Base-by-base conservation (phyloP, 176 grass and related monocot genomes). In the Zea luxurians region DNA sequence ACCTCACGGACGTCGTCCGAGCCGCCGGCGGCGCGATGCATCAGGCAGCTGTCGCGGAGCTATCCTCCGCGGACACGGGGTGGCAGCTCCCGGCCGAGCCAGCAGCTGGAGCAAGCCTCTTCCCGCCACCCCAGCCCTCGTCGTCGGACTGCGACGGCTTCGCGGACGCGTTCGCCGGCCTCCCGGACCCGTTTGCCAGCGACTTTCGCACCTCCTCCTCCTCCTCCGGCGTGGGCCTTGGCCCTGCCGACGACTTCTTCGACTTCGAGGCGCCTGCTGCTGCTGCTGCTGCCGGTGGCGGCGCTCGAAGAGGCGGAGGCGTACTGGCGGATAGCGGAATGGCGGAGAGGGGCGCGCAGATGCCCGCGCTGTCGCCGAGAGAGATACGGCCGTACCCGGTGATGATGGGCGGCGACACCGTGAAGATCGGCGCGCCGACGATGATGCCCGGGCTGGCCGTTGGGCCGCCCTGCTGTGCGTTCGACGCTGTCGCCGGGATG, bases 1-100 rank as follows among this genome's bases (percentile, higher is more conserved):
- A 98, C 87, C 91, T 98, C 72, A 83, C 89, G 37, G 96, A 98
- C 78, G 80, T 94, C 74, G 61, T 98, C 76, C 69, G 87, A 2
- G 85, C 85, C n/a, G n/a, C n/a, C 4, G 88, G 92, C 6, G 89
- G 96, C 2, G 68, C 63, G 35, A 83, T 74, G 45, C 70, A 72
- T 11, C 21, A 34, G 41, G 70, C 5, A 3, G 77, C 76, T 34
- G 13, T 73, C 17, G 45, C 55, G 5, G 72, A 62, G 0, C 46
- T 76, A 34, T 71, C 81, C 2, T 83, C 79, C 48, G 81, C 86
- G 47, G 82, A 81, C 35, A 81, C 45, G 68, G 47, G 75, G 34
- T 89, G 89, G 85, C 82, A 76, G n/a, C 80, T 88, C 13, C 73
- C 48, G 15, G 37, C 65, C 13, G 83, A 86, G 34, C 80, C 83